Base-by-base conservation (phyloP, 2,329 filamentous ascomycete species). In the Aspergillus tanneri region DNA sequence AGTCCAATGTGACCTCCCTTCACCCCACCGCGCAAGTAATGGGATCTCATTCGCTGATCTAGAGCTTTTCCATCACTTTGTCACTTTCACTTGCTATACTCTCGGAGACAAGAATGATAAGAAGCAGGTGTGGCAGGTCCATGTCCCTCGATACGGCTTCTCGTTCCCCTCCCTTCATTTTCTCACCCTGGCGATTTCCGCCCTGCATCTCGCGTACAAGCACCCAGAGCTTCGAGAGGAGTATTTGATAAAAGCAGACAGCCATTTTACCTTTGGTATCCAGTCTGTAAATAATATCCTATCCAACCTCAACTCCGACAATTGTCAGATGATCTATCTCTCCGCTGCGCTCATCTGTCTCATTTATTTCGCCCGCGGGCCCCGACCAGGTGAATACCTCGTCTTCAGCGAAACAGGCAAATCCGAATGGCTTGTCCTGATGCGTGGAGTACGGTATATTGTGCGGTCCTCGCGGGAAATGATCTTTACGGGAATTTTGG, bases 241-340 rank as follows among this genome's bases (percentile, higher is more conserved):
- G 14, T 68, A 67, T 22, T 23, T 62, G 6, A 38, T 42, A 7
- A 58, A 64, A 47, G 66, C 65, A 4, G 62, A 67, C 39, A 52
- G 54, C 4, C 66, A 69, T 46, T 69, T 69, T 28, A 68, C 61
- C 0, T 68, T 68, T 35, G 66, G 66, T 1, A 52, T 69, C 1
- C 61, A 55, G 14, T 67, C 63, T 2, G 65, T 69, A 0, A 67
- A 63, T 0, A 39, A 57, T 2, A 55, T 68, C 0, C 47, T 69
- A 3, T 52, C 62, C 0, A 46, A 57, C 11, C 42, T 69, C 0
- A 49, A 63, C 30, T 43, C 44, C 1, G 55, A 55, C 1, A 68
- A 62, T 28, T 68, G 66, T 18, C 66, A 69, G 28, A 47, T 53
- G 7, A 54, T 68, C 9, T 69, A 69, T 47, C 62, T 67, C 21